phyloP scores from a whole-genome alignment of 1,139 yeast genomes.

The Waltiozyma sp. region DNA sequence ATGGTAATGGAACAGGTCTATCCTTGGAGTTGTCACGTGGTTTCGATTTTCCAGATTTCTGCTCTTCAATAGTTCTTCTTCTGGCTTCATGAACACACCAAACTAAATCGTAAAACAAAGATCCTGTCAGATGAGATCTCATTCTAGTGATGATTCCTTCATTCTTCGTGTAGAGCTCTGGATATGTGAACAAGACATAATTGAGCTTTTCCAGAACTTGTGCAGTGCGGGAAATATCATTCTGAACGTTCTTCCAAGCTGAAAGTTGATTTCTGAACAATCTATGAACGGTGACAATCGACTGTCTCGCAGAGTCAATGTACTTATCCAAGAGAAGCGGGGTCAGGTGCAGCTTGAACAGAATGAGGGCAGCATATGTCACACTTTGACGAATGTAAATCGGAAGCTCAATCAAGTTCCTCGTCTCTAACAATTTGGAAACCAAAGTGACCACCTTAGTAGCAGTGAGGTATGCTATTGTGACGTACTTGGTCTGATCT shows the following conservation, averaged over 20 bases:
- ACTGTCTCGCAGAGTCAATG: constrained; percentile 83
- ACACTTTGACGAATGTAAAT: constrained; percentile 80
- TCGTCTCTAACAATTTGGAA: constrained; percentile 55
- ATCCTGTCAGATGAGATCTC: constrained; percentile 89
- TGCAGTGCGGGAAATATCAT: constrained; percentile 86
- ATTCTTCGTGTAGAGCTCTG: constrained; percentile 61
- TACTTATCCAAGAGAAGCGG: constrained; percentile 67
- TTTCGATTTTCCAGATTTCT: constrained; percentile 24
- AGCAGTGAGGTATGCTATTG: constrained; percentile 71
- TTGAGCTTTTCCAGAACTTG: constrained; percentile 86
- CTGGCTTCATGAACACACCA: constrained; percentile 95
- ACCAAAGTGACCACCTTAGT: constrained; percentile 74
- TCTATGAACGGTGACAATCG: constrained; percentile 87
- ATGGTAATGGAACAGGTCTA: constrained; percentile 68
- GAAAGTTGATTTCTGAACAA: constrained; percentile 76
- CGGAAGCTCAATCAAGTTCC: constrained; percentile 73
- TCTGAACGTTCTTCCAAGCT: constrained; percentile 81
- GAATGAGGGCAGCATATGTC: constrained; percentile 65
- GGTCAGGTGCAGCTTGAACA: constrained; percentile 75
- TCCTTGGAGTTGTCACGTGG: constrained; percentile 15
- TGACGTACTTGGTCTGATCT: constrained; percentile 78
- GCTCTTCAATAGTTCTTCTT: constrained; percentile 51
- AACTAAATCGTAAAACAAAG: constrained; percentile 81
- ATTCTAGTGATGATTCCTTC: constrained; percentile 74
- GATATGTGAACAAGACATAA: constrained; percentile 78